phyloP scores from a whole-genome alignment of 164 flowering plant genomes.

The Houttuynia cordata region DNA sequence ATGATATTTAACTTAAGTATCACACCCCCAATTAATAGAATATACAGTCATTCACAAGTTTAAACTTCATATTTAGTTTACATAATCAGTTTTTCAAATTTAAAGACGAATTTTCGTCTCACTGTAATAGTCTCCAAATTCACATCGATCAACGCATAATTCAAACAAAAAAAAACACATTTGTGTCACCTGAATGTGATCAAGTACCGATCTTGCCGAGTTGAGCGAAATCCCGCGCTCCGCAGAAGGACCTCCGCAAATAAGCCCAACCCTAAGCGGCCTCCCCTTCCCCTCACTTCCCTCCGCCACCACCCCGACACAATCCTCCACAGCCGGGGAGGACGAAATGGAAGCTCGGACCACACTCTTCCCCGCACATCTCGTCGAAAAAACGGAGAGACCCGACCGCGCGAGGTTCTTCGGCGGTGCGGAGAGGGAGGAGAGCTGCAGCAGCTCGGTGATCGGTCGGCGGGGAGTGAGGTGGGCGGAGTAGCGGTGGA shows the following conservation, averaged over 20 bases:
- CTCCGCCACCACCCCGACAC: constrained; percentile 1
- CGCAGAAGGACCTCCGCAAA: constrained; percentile 89
- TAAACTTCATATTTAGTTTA: too few species aligned
- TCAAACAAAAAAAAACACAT: too few species aligned
- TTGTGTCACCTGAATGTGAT: constrained; percentile 62
- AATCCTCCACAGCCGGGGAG: constrained; percentile 13
- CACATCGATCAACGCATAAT: neutral
- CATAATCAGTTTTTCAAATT: too few species aligned
- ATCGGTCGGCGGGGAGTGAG: too few species aligned
- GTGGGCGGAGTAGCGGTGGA: too few species aligned
- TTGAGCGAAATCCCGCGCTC: constrained; percentile 91
- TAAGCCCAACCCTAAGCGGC: constrained; percentile 52
- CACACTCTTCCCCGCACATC: neutral
- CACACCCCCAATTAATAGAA: too few species aligned
- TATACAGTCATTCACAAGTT: too few species aligned
- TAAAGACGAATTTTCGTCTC: too few species aligned
- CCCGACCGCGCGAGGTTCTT: neutral
- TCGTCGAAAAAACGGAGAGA: neutral
- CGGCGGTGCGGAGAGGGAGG: too few species aligned
- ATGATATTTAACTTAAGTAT: too few species aligned
- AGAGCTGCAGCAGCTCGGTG: too few species aligned
- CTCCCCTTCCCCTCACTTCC: constrained; percentile 14
- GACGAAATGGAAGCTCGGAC: neutral
- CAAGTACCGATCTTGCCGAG: constrained; percentile 87
- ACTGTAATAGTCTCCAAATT: neutral